Percentiles rank a stretch among this genome's conserved stretches.
Evolutionary conservation across 768 basidiomycete species (phyloP).

Genomic region (Mycena leptocephala): DNA sequence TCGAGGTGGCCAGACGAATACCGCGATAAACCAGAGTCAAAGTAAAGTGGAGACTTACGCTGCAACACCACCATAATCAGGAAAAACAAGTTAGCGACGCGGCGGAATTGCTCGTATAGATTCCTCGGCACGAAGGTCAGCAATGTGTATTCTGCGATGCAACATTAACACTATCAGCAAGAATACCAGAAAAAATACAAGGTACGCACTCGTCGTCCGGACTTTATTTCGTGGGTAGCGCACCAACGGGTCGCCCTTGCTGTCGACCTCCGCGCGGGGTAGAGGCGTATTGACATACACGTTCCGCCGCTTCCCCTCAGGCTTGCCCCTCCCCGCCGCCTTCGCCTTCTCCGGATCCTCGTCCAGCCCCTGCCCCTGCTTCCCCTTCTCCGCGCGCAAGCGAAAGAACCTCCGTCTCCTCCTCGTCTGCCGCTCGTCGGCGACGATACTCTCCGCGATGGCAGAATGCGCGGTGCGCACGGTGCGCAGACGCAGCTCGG

Average conservation of each 20-base stretch:
- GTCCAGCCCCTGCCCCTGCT: constrained; percentile 14
- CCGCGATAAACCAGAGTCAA: too few relatives aligned
- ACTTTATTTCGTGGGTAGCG: constrained; percentile 96
- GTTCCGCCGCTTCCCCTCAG: constrained; percentile 66
- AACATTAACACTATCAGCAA: not conserved
- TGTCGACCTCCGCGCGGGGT: constrained; percentile 75
- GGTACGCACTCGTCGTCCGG: constrained; percentile 91
- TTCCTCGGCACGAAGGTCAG: constrained; percentile 96
- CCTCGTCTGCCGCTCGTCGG: constrained; percentile 80
- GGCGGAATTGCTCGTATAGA: constrained; percentile 93
- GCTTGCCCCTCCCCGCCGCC: not conserved
- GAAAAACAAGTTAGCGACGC: constrained; percentile 96
- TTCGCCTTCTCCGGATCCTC: not conserved
- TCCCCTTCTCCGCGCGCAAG: constrained; percentile 61
- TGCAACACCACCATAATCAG: constrained; percentile 86
- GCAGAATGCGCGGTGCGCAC: constrained; percentile 95
- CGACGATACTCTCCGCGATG: constrained; percentile 88
- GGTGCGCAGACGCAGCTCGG: constrained; percentile 89
- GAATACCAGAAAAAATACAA: not conserved
- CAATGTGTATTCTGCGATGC: constrained; percentile 85
- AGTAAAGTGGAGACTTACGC: constrained; percentile 57
- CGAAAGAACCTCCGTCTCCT: constrained; percentile 76
- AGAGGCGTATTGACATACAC: constrained; percentile 87
- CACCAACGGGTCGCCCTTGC: constrained; percentile 81
- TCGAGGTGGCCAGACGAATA: too few relatives aligned